phyloP scores from a whole-genome alignment of 805 yeast genomes.

The Ogataea methylovora region DNA sequence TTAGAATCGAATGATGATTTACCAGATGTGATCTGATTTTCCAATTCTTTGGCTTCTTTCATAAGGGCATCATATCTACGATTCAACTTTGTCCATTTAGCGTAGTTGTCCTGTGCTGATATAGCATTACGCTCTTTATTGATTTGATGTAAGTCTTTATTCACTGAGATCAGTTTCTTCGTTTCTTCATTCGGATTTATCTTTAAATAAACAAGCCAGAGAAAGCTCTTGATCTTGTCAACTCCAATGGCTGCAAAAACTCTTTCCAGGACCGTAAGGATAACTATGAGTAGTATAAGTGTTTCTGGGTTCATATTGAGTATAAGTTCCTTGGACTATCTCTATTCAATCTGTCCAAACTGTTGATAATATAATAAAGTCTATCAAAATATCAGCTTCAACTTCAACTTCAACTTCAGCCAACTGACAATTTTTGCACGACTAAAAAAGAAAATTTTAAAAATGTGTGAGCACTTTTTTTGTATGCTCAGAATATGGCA shows the following conservation, averaged over 20 bases:
- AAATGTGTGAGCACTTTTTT: too few species aligned
- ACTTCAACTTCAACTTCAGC: too few species aligned
- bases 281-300: conserved; percentile 25
- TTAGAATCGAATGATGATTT: conserved; percentile 26
- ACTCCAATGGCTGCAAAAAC: conserved; percentile 30
- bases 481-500: too few species aligned
- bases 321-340: too few species aligned
- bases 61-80: conserved; percentile 56
- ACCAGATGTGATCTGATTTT: conserved; percentile 28
- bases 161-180: conserved; percentile 23
- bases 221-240: conserved; percentile 13
- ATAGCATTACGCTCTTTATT: conserved; percentile 50
- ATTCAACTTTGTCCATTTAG: conserved; percentile 90
- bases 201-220: conserved; percentile 7
- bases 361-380: too few species aligned
- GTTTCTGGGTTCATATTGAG: conserved; percentile 12
- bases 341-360: too few species aligned
- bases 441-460: too few species aligned
- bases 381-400: too few species aligned
- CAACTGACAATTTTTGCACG: too few species aligned
- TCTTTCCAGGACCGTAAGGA: conserved; percentile 30
- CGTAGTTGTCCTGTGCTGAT: conserved; percentile 90
- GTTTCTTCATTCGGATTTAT: conserved; percentile 29
- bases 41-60: conserved; percentile 39
- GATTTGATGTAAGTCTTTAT: conserved; percentile 37